phyloP scores from a whole-genome alignment of 2,329 filamentous ascomycete species.

The Colletotrichum musae region DNA sequence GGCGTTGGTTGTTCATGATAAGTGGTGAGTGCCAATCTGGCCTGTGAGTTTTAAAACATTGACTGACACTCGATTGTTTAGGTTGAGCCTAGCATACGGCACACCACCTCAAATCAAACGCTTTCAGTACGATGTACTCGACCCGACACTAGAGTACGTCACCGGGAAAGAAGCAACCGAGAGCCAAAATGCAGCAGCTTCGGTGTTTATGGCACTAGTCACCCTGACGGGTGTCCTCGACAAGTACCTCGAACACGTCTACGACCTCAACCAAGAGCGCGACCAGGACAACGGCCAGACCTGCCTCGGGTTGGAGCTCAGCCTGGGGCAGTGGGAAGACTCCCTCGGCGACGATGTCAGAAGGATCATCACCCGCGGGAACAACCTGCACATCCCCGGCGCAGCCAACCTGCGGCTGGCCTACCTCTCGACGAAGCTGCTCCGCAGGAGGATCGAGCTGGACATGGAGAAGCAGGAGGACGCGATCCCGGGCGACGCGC shows the following conservation, averaged over 20 bases:
- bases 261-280: slow-evolving; percentile 37
- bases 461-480: slow-evolving; percentile 54
- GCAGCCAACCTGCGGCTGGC: slow-evolving; percentile 66
- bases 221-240: slow-evolving; percentile 34
- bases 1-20: slow-evolving; percentile 67
- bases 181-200: slow-evolving; percentile 17
- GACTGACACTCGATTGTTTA: slow-evolving; percentile 42
- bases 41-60: not conserved
- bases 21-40: slow-evolving; percentile 58
- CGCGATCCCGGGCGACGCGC: slow-evolving; percentile 17
- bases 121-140: slow-evolving; percentile 64
- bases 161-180: slow-evolving; percentile 9
- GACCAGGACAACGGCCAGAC: slow-evolving; percentile 35
- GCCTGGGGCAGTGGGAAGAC: slow-evolving; percentile 61
- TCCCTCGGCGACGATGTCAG: slow-evolving; percentile 55
- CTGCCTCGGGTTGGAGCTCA: slow-evolving; percentile 53
- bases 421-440: slow-evolving; percentile 63
- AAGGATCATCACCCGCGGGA: slow-evolving; percentile 58
- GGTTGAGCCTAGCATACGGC: slow-evolving; percentile 67
- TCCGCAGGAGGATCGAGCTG: slow-evolving; percentile 63
- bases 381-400: slow-evolving; percentile 57
- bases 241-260: slow-evolving; percentile 43
- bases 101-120: slow-evolving; percentile 64
- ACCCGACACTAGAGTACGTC: slow-evolving; percentile 55
- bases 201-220: slow-evolving; percentile 39